Evolutionary conservation across 179 eudicot genomes (phyloP), one percentile per base, ranked within the genome.

Genomic region (Actinidia arguta): DNA sequence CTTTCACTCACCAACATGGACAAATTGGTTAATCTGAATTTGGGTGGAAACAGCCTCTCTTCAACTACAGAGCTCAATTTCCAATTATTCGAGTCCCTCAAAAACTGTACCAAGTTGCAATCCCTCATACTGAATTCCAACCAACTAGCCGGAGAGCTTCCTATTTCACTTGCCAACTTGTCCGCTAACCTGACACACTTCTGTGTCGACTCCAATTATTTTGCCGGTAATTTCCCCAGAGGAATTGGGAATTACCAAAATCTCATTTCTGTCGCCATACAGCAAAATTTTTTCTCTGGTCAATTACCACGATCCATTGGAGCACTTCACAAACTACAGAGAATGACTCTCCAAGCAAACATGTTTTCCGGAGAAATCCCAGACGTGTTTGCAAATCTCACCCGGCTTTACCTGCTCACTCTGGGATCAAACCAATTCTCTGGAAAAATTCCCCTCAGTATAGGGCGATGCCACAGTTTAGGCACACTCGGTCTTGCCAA

Each of bases 391-490:
- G 79, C 52, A 1, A 76, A 76, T 8, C 25, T 76, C 18, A 58
- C 51, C n/a, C 18, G 4, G 25, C 22, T 70, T 6, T 39, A 39
- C 52, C 44, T 8, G 25, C 44, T 70, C 16, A 46, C 44, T 42
- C 51, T 51, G 31, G 55, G 73, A 0, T 73, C 42, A 48, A 78
- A 78, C 39, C 54, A 78, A 20, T 67, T 78, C 22, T 50, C 54
- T 22, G 80, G 80, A 1, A 47, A n/a, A 51, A 78, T 78, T 78
- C 80, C 80, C 20, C 12, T 24, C 17, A 78, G 72, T 47, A 51
- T 78, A 22, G 72, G 80, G 25, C 20, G 11, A 14, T 78, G 59
- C 80, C 71, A 25, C n/a, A 20, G 25, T 14, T 42, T 78, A 51
- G 16, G 14, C 24, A 63, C 24, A 48, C 22, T 78, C 8, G 72